phyloP scores from a whole-genome alignment of 495 filamentous ascomycete genomes.

The Tuber calosporum region DNA sequence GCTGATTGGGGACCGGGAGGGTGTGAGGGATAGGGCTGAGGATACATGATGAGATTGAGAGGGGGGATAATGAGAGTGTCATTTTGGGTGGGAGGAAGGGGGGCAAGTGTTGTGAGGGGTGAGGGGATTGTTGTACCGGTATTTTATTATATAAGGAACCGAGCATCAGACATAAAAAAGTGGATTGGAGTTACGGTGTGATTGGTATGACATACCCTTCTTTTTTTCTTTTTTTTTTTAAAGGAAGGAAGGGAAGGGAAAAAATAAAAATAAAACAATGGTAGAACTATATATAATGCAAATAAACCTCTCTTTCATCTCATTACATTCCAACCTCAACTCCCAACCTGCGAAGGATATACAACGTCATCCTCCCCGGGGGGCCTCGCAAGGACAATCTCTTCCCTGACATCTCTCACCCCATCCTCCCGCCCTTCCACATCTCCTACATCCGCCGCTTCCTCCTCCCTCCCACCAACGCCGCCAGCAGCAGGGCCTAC shows the following conservation, averaged over 20 bases:
- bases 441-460: slow-evolving; percentile 8
- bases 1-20: no score
- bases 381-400: slow-evolving; percentile 53
- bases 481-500: slow-evolving; percentile 45
- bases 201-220: background rate
- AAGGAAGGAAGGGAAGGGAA: background rate
- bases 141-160: background rate
- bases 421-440: slow-evolving; percentile 43
- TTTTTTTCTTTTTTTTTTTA: background rate
- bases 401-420: slow-evolving; percentile 41
- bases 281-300: slow-evolving; percentile 11
- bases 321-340: slow-evolving; percentile 8
- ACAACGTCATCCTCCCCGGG: slow-evolving; percentile 68
- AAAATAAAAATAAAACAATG: slow-evolving; percentile 10
- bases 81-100: slow-evolving; percentile 46
- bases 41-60: slow-evolving; percentile 85
- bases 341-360: slow-evolving; percentile 35
- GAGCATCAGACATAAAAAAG: background rate
- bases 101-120: slow-evolving; percentile 16
- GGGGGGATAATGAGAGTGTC: slow-evolving; percentile 81
- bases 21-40: slow-evolving; percentile 55
- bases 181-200: background rate
- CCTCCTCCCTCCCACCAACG: slow-evolving; percentile 34
- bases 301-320: background rate
- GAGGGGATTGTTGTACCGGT: background rate